Evolutionary conservation across 179 eudicot genomes (phyloP), one percentile per base, ranked within the genome.

Genomic region (Vitellaria paradoxa): DNA sequence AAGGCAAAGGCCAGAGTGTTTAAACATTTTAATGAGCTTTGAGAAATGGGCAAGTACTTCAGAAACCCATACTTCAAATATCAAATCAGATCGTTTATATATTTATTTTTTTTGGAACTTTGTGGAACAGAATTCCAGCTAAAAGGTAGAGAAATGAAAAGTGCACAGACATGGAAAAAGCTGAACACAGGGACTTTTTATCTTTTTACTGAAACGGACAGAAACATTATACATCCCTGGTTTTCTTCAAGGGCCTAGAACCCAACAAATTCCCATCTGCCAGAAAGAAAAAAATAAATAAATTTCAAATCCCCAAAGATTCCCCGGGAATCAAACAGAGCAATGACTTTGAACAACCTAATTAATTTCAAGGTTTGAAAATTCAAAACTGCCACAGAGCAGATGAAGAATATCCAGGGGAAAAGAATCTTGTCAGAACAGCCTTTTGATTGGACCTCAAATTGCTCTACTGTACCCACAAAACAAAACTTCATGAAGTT

Each of bases 221-320:
- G 52, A 60, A 73, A 13, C 61, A 53, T 14, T 13, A 30, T 30
- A 30, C 37, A 30, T 30, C 37, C 60, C 42, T 20, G 7, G 56
- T 20, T 68, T 68, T 68, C 62, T 50, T 53, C 50, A 73, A 42
- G 20, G 20, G 50, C 55, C 30, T 60, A n/a, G 56, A 60, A 73
- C 76, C 76, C 66, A 60, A 45, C 76, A 73, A 73, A 73, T 73
- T 73, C 67, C 76, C 42, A 73, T 63, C 67, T 73, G 76, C 42
- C 67, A 73, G 30, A 42, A 11, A 73, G 60, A 72, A 30, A 30
- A 30, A 30, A 30, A 30, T 30, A n/a, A 73, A 18, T 20, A 49
- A 66, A 52, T 66, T 76, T 1, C 72, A 76, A 76, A 67, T 66
- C 47, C 78, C 78, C 53, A 65, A 52, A 11, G 50, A 23, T 21